A percentile compares a stretch with the other conserved stretches of the same genome.
Evolutionary conservation across 768 basidiomycete species (phyloP).

Genomic region (Boletus fagicola): DNA sequence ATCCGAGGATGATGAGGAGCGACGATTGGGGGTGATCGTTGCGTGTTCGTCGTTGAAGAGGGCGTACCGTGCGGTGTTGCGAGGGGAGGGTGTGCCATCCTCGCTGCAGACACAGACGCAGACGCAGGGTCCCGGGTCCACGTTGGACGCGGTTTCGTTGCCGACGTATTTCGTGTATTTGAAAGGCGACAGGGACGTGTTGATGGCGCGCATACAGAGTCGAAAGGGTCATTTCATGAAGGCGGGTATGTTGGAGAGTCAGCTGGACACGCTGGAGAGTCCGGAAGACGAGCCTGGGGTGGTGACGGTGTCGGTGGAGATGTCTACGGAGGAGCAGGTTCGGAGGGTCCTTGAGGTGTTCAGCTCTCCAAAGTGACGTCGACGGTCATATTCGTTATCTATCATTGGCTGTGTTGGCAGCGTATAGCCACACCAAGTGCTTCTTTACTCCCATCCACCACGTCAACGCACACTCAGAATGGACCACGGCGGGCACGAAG

Average conservation of each 20-base stretch:
- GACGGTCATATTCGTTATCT: neutral
- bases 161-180: slow-evolving; percentile 82
- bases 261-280: slow-evolving; percentile 66
- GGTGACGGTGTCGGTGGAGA: slow-evolving; percentile 55
- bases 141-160: slow-evolving; percentile 26
- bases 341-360: slow-evolving; percentile 31
- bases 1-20: neutral
- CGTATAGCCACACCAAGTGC: slow-evolving; percentile 3
- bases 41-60: slow-evolving; percentile 84
- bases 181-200: slow-evolving; percentile 51
- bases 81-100: slow-evolving; percentile 36
- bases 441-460: neutral
- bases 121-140: neutral
- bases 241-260: slow-evolving; percentile 75
- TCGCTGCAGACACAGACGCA: neutral
- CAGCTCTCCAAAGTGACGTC: neutral
- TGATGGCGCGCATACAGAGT: slow-evolving; percentile 62
- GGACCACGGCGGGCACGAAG: slow-evolving; percentile 53
- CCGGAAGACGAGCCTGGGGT: slow-evolving; percentile 69
- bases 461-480: slow-evolving; percentile 7
- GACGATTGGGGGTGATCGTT: slow-evolving; percentile 61
- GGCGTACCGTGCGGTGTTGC: slow-evolving; percentile 77
- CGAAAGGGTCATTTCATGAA: slow-evolving; percentile 84
- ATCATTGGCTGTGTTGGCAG: neutral
- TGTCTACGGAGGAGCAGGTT: slow-evolving; percentile 57